Conservation (phyloP, 257 asterid species). For the Solanum gandarillasii region DNA sequence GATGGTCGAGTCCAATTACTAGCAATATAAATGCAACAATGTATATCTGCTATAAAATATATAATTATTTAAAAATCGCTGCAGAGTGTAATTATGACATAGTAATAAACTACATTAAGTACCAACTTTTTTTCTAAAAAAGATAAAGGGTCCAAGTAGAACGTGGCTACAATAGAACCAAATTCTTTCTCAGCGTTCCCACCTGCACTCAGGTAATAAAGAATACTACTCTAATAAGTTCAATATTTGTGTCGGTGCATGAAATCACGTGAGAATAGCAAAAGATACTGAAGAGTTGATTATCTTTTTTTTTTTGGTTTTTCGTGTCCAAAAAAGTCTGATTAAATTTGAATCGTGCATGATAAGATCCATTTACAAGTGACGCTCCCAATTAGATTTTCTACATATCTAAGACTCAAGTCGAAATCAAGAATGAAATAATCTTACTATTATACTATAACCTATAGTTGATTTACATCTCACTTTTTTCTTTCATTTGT, state of each 20-base stretch:
- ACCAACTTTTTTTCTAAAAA: neutral
- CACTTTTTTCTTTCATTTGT: neutral
- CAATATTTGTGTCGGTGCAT: neutral
- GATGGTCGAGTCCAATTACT: neutral
- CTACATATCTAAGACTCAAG: fast-evolving
- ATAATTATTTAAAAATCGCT: neutral
- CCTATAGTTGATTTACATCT: neutral
- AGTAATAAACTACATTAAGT: neutral
- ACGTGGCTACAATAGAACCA: neutral
- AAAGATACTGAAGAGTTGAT: neutral
- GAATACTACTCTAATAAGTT: neutral
- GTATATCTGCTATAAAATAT: neutral
- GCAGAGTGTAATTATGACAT: neutral
- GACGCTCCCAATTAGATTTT: fast-evolving
- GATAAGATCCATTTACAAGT: fast-evolving
- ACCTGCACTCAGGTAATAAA: neutral
- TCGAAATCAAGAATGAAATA: fast-evolving
- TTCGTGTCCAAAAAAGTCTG: fast-evolving
- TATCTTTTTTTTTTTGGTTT: too few relatives aligned
- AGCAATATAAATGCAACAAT: neutral
- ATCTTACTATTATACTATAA: too few relatives aligned
- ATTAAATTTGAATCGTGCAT: too few relatives aligned
- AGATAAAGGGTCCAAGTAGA: neutral
- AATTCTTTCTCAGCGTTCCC: neutral
- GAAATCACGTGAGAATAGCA: neutral